Percentiles rank a stretch among this genome's conserved stretches.
Evolutionary conservation across 1,284 basidiomycete species (phyloP).

Genomic region (Cerrena zonata): DNA sequence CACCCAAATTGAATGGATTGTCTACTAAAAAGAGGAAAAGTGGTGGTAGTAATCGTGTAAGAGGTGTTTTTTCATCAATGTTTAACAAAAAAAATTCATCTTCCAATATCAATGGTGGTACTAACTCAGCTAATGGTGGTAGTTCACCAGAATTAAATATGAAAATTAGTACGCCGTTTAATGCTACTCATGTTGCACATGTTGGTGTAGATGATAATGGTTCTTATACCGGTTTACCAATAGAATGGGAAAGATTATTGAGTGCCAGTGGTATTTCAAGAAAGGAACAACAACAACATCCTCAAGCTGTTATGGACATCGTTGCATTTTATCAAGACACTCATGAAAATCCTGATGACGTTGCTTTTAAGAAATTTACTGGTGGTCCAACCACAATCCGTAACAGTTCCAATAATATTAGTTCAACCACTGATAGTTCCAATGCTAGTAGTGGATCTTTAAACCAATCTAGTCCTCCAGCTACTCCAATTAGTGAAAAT

Average conservation of each 20-base stretch:
- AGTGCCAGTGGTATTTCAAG: conserved; percentile 95
- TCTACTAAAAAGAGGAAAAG: too few relatives aligned
- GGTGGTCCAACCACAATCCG: conserved; percentile 20
- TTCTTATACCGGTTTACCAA: conserved; percentile 94
- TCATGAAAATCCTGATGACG: conserved; percentile 45
- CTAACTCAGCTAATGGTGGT: too few relatives aligned
- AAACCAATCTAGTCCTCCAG: conserved; percentile 40
- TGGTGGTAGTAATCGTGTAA: too few relatives aligned
- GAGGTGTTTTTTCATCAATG: too few relatives aligned
- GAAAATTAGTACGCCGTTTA: too few relatives aligned
- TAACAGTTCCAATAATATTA: background rate
- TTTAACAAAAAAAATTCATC: too few relatives aligned
- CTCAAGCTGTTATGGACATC: conserved; percentile 97
- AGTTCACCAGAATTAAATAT: too few relatives aligned
- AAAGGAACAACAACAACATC: conserved; percentile 94
- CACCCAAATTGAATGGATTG: too few relatives aligned
- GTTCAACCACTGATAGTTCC: conserved; percentile 33
- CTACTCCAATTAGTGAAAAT: conserved; percentile 60
- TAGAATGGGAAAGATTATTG: conserved; percentile 97
- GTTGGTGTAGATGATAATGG: too few relatives aligned
- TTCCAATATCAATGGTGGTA: too few relatives aligned
- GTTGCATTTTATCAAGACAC: conserved; percentile 97
- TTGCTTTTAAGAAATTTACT: conserved; percentile 51
- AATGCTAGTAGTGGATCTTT: conserved; percentile 47
- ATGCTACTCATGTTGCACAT: too few relatives aligned